Percentiles rank a stretch among this genome's conserved stretches.
These are phyloP conservation scores for Leishmania amazonensis DNA, from an alignment of 208 protist species.

Conservation along the genomic window DNA sequence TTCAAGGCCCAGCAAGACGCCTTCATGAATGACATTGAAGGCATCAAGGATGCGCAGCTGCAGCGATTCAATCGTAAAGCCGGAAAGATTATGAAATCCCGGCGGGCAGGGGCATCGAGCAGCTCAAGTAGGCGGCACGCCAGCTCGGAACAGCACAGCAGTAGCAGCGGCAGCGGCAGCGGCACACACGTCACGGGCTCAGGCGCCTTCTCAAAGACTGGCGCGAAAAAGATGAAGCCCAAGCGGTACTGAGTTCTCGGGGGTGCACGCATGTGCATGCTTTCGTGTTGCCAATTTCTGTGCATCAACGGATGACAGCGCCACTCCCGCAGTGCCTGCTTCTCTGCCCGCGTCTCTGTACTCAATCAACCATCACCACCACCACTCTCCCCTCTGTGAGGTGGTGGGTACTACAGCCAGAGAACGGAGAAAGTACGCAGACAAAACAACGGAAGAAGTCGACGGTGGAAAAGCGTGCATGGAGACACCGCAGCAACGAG, in stretches of 20 bases:
- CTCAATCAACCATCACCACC: background rate
- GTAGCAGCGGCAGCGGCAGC: background rate
- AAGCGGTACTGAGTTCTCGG: conserved; percentile 26
- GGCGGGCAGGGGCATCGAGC: background rate
- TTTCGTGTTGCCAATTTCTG: background rate
- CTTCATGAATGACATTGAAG: conserved; percentile 74
- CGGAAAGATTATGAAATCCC: background rate
- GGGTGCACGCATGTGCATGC: no score
- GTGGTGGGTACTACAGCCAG: background rate
- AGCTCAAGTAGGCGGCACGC: background rate
- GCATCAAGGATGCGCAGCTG: conserved; percentile 61
- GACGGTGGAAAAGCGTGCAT: no score
- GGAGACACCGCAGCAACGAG: no score
- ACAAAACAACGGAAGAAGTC: background rate
- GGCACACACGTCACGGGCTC: background rate
- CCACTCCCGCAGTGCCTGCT: no score
- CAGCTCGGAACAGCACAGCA: background rate
- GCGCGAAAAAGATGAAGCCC: conserved; percentile 7
- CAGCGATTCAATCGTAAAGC: conserved; percentile 17
- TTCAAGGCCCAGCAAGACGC: conserved; percentile 66
- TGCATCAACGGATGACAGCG: background rate
- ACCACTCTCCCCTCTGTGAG: background rate
- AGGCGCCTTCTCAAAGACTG: background rate
- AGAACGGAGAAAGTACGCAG: background rate
- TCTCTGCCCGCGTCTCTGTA: background rate